Evolutionary conservation across 2,329 filamentous ascomycete genomes (phyloP), one percentile per base, ranked within the genome.

Genomic region (Monilinia laxa): DNA sequence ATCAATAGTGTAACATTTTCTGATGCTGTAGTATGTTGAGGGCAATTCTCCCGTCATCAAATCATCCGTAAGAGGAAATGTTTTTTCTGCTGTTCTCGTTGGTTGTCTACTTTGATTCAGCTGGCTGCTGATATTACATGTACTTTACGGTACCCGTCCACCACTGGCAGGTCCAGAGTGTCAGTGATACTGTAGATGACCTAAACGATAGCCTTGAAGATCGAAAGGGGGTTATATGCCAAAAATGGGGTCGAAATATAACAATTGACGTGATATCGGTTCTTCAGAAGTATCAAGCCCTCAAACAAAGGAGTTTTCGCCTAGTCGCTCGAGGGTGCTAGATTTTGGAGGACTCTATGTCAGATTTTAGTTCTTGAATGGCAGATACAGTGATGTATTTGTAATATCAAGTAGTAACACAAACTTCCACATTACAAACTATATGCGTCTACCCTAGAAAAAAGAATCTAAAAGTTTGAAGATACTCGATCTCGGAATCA

Each of bases 81-180:
- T 31, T 49, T 42, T 49, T 59, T 59, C 57, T 35, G 40, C 57
- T 45, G 28, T 49, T 59, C 57, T 49, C 57, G 57, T 59, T 59
- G 57, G 57, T 49, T n/a, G 42, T 31, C 35, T 59, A 42, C 20
- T 49, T 49, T 49, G 57, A 49, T 49, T 59, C 57, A 47, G 57
- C 42, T 59, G 42, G 3, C 45, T 49, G 20, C 25, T 59, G 40
- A 45, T 35, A 59, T 35, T 59, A 16, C 20, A 47, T 35, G 18
- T 49, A 49, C 57, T 49, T 59, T 47, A 47, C 25, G 16, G 42
- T 47, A n/a, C 57, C 42, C 42, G 25, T n/a, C 57, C 57, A 49
- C n/a, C 25, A 49, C 11, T 16, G 14, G 14, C 40, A 12, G 40
- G 20, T 16, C 57, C 35, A 20, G 40, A n/a, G 18, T 45, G 42